Base-by-base conservation (phyloP, 768 basidiomycete genomes). In the Leccinum obscurum region DNA sequence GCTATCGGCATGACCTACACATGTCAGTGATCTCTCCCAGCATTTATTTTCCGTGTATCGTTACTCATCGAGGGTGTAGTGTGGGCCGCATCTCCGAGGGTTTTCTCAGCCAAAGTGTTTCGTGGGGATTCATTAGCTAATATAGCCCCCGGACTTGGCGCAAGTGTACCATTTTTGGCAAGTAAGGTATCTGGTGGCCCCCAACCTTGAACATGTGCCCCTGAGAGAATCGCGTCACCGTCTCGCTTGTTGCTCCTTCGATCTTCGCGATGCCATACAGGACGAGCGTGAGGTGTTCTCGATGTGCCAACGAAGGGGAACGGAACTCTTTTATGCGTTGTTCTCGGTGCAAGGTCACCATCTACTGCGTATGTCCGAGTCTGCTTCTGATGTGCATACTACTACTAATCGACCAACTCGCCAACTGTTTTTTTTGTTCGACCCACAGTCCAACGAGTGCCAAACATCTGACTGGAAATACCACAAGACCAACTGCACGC, bases 401-500 rank as follows among this genome's bases (percentile, higher is more conserved):
- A 6, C 24, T n/a, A 22, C 35, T 55, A 10, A 56, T n/a, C 6
- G 30, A 7, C 20, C 15, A n/a, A 24, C 30, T 34, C 34, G 17
- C 17, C 7, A 15, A 37, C 37, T 15, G 6, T 39, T 39, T 35
- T 51, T 17, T 28, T 17, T n/a, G 28, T n/a, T 35, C 6, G 2
- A 32, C 39, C 24, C n/a, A 48, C 39, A 68, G 70, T 71, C 70
- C 5, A 68, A 68, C 34, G 57, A 63, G 3, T 72, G 70, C 4
- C 70, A 72, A 53, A n/a, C 49, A 1, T 61, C 63, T 15, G 70
- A 72, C 26, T 72, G 70, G 70, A 57, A 60, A 8, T 20, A 50
- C 24, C 70, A 71, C 56, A 69, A 62, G 46, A 17, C 59, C 13
- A 53, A 37, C 0, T 71, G 70, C 17, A 49, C 11, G 0, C 58